phyloP scores from a whole-genome alignment of 2,329 filamentous ascomycete genomes.

The Neonectria faginata region DNA sequence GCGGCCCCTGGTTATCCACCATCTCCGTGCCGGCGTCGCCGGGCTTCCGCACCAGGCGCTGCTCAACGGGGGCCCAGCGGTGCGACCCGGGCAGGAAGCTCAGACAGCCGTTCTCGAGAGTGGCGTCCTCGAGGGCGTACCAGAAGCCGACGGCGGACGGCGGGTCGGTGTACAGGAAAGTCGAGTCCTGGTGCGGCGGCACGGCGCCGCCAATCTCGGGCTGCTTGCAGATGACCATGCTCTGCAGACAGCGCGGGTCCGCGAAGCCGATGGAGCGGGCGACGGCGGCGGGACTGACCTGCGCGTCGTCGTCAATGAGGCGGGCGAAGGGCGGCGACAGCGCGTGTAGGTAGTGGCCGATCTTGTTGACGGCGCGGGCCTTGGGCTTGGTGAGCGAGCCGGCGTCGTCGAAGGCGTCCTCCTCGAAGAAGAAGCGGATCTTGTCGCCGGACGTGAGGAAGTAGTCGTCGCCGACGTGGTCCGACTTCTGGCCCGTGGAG shows the following conservation, averaged over 20 bases:
- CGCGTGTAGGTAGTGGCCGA: slow-evolving; percentile 81
- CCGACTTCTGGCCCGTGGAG: slow-evolving; percentile 79
- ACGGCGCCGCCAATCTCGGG: slow-evolving; percentile 95
- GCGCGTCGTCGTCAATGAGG: slow-evolving; percentile 64
- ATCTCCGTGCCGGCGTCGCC: slow-evolving; percentile 73
- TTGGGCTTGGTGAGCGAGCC: slow-evolving; percentile 82
- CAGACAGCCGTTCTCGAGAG: slow-evolving; percentile 86
- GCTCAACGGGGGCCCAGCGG: slow-evolving; percentile 74
- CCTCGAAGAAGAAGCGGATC: slow-evolving; percentile 96
- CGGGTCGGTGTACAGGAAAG: slow-evolving; percentile 90
- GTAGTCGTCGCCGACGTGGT: slow-evolving; percentile 94
- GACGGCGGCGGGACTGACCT: slow-evolving; percentile 67
- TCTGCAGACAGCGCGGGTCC: slow-evolving; percentile 85
- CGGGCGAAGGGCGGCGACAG: slow-evolving; percentile 74
- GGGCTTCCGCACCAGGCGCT: slow-evolving; percentile 78
- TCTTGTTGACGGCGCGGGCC: slow-evolving; percentile 88
- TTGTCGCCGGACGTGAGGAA: slow-evolving; percentile 92
- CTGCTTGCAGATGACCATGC: slow-evolving; percentile 99
- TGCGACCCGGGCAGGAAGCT: slow-evolving; percentile 89
- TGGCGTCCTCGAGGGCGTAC: slow-evolving; percentile 96
- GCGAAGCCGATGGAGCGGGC: slow-evolving; percentile 78
- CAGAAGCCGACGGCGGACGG: slow-evolving; percentile 95
- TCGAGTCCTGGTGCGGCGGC: slow-evolving; percentile 90
- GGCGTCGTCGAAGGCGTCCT: slow-evolving; percentile 80
- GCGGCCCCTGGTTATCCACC: slow-evolving; percentile 73